A percentile compares a stretch with the other conserved stretches of the same genome.
phyloP scores from a whole-genome alignment of 441 rosid species.

The Cnidoscolus chayamansa region DNA sequence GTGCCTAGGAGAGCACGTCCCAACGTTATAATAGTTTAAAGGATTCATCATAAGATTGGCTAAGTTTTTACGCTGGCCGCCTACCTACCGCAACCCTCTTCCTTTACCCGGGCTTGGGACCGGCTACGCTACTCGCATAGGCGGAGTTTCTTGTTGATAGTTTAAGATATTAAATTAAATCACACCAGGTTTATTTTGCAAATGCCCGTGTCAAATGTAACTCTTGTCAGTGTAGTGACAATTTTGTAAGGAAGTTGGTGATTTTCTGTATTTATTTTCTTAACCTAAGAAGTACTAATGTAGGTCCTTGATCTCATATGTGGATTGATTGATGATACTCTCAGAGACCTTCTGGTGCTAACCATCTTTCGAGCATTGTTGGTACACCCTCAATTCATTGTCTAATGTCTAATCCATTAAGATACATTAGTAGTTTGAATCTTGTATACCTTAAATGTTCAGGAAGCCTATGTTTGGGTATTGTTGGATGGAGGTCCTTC shows the following conservation, averaged over 20 bases:
- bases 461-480: conserved; percentile 85
- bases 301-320: conserved; percentile 86
- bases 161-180: background rate
- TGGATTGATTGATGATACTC: conserved; percentile 66
- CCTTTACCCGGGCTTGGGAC: no score
- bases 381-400: conserved; percentile 37
- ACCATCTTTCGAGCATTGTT: conserved; percentile 71
- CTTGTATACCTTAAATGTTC: conserved; percentile 26
- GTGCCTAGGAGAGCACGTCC: no score
- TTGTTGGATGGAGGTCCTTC: conserved; percentile 97
- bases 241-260: background rate
- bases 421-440: conserved; percentile 11
- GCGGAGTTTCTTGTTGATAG: background rate
- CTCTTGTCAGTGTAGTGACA: background rate
- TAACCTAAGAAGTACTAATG: conserved; percentile 27
- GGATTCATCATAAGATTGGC: no score
- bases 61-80: no score
- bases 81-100: no score
- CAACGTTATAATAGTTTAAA: no score
- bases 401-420: conserved; percentile 16
- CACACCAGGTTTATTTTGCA: background rate
- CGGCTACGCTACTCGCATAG: no score
- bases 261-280: conserved; percentile 20
- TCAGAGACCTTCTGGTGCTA: conserved; percentile 79
- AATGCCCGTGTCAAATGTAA: background rate